Evolutionary conservation across 2,329 filamentous ascomycete species (phyloP).

Genomic region (Parascedosporium putredinis): DNA sequence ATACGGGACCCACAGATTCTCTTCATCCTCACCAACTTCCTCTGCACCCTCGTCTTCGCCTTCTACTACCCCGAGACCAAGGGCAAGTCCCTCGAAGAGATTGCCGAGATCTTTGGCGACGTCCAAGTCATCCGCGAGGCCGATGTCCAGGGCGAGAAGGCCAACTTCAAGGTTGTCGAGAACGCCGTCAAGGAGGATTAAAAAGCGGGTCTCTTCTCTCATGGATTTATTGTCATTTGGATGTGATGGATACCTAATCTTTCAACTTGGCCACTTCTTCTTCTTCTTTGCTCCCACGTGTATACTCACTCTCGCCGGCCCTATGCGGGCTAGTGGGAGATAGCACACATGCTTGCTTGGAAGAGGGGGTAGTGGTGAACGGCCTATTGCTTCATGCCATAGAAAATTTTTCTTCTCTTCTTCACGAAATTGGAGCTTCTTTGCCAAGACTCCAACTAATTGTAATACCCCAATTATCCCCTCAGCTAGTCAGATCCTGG

Average conservation of each 20-base stretch:
- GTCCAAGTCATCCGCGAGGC: slow-evolving; percentile 18
- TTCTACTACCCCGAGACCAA: slow-evolving; percentile 27
- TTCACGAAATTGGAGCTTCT: background rate
- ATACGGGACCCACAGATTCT: slow-evolving; percentile 19
- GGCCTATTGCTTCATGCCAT: too few relatives aligned
- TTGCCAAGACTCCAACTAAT: background rate
- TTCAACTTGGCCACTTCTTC: too few relatives aligned
- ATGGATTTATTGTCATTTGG: too few relatives aligned
- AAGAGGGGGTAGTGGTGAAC: too few relatives aligned
- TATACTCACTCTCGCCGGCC: too few relatives aligned
- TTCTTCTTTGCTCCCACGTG: too few relatives aligned
- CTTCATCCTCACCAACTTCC: slow-evolving; percentile 26
- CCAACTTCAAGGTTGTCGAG: slow-evolving; percentile 12
- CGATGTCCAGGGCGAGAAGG: slow-evolving; percentile 15
- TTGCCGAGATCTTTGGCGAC: slow-evolving; percentile 29
- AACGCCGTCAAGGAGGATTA: background rate
- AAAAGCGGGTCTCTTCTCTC: too few relatives aligned
- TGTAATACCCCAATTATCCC: background rate
- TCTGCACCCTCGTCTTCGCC: slow-evolving; percentile 24
- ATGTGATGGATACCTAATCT: too few relatives aligned
- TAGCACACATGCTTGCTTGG: too few relatives aligned
- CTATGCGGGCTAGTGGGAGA: too few relatives aligned
- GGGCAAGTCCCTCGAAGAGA: slow-evolving; percentile 29
- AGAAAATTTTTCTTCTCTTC: too few relatives aligned
- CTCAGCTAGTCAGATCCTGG: background rate